Percentiles rank a stretch among this genome's conserved stretches.
Evolutionary conservation across 257 asterid species (phyloP).

Genomic region (Nicotiana benthamiana): DNA sequence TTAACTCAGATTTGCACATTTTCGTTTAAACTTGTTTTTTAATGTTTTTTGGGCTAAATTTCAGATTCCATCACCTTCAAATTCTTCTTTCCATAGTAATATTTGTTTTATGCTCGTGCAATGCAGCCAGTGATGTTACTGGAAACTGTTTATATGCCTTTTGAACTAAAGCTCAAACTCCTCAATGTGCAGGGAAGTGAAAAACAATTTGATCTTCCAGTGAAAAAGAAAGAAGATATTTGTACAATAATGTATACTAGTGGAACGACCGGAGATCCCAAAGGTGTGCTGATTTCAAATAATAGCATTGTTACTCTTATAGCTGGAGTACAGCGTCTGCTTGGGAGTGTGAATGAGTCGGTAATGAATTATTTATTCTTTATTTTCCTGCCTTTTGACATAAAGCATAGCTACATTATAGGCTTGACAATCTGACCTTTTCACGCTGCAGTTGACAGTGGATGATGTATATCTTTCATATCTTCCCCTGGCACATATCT

Average conservation of each 20-base stretch:
- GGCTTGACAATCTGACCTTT: not conserved
- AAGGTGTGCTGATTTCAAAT: conserved; percentile 94
- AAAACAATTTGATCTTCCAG: conserved; percentile 66
- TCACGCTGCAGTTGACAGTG: conserved; percentile 40
- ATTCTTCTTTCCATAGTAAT: not conserved
- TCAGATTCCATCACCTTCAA: not conserved
- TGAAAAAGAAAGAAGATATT: conserved; percentile 66
- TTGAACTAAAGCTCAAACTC: not conserved
- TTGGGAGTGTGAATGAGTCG: conserved; percentile 59
- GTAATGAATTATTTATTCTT: conserved; percentile 30
- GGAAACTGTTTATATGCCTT: not conserved
- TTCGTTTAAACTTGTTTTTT: not conserved
- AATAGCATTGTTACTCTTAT: conserved; percentile 69
- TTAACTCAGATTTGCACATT: not conserved
- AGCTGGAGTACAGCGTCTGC: conserved; percentile 63
- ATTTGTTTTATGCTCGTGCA: not conserved
- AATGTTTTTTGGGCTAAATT: not conserved
- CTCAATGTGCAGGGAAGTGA: conserved; percentile 57
- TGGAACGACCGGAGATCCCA: conserved; percentile 98
- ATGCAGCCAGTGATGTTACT: not conserved
- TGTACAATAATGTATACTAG: conserved; percentile 98
- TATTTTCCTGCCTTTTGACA: not conserved
- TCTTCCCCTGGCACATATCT: conserved; percentile 97
- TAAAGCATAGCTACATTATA: not conserved
- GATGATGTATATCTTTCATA: conserved; percentile 81